Base-by-base conservation (phyloP, 2,329 filamentous ascomycete species). In the Microdochium nivale region DNA sequence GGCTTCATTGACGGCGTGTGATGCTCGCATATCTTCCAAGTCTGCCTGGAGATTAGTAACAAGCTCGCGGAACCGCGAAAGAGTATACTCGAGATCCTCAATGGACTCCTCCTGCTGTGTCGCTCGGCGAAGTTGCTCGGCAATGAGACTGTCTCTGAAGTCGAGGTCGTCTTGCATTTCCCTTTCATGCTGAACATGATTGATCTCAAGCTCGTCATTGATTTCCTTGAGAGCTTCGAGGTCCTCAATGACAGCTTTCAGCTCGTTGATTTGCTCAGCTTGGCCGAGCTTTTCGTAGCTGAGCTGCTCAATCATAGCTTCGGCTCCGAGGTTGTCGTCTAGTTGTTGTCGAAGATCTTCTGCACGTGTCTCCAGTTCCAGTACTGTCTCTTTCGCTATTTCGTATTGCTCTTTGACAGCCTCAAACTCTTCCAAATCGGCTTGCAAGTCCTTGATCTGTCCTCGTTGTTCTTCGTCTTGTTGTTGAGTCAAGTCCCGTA, bases 101-200 rank as follows among this genome's bases (percentile, higher is more conserved):
- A 95, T 80, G 9, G 80, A 74, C 59, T 89, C 83, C 53, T 95
- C 88, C 65, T 95, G 90, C 62, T 91, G 83, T 3, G 77, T 76
- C 4, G 86, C 79, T 56, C 85, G 83, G 52, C 86, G 84, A 32
- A 79, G 78, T 62, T 95, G 87, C 63, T 97, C 92, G n/a, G 81
- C 77, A 56, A 96, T 87, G 54, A 96, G 73, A 51, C 79, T 81
- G 57, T 96, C 91, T 66, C 88, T 89, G 70, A 90, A 87, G 64
- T 96, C 91, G 51, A 97, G 81, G 61, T 96, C 91, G 60, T 95
- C 88, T 65, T 96, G 90, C 69, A 99, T 81, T 65, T 97, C 91
- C 67, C 92, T 95, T 65, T 95, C 89, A 33, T 90, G 88, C 63
- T 96, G 90, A 3, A 94, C 81, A 63, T 96, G 91, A 63, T 96